These are phyloP conservation scores for Turritis glabra DNA, from an alignment of 345 rosid genomes.

Conservation along the genomic window DNA sequence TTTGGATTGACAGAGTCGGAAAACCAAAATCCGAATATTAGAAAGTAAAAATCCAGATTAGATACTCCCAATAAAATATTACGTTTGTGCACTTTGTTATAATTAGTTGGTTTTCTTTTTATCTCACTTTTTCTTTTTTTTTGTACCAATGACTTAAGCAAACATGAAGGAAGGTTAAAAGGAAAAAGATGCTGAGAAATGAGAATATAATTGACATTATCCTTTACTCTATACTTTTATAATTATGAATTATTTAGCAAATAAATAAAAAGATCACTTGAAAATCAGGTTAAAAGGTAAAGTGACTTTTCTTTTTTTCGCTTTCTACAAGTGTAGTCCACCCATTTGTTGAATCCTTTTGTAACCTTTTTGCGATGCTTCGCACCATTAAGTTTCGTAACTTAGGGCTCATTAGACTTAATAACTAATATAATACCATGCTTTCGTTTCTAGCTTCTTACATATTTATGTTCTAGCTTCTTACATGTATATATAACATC, in stretches of 20 bases:
- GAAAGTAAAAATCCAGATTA: constrained; percentile 3
- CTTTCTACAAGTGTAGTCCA: constrained; percentile 24
- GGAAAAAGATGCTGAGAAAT: constrained; percentile 4
- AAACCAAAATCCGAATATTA: constrained; percentile 2
- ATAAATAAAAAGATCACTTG: background rate
- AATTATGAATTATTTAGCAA: background rate
- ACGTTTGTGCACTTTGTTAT: constrained; percentile 21
- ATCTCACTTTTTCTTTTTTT: constrained; percentile 20
- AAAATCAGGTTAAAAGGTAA: constrained; percentile 37
- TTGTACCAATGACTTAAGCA: constrained; percentile 27
- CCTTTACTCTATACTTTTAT: constrained; percentile 9
- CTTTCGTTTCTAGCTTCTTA: background rate
- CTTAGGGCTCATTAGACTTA: constrained; percentile 11
- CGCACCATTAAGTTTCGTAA: constrained; percentile 15
- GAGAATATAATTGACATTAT: constrained; percentile 20
- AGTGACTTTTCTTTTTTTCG: constrained; percentile 9
- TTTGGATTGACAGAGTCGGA: background rate
- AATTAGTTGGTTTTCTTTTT: constrained; percentile 7
- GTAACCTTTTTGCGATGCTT: constrained; percentile 22
- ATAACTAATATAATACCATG: too few relatives aligned
- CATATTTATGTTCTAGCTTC: background rate
- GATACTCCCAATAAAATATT: constrained; percentile 12
- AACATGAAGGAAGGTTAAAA: constrained; percentile 29
- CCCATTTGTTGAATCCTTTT: constrained; percentile 6
- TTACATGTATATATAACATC: background rate